Base-by-base conservation (phyloP, 1,139 yeast genomes). In the Magnusiomyces ingens region DNA sequence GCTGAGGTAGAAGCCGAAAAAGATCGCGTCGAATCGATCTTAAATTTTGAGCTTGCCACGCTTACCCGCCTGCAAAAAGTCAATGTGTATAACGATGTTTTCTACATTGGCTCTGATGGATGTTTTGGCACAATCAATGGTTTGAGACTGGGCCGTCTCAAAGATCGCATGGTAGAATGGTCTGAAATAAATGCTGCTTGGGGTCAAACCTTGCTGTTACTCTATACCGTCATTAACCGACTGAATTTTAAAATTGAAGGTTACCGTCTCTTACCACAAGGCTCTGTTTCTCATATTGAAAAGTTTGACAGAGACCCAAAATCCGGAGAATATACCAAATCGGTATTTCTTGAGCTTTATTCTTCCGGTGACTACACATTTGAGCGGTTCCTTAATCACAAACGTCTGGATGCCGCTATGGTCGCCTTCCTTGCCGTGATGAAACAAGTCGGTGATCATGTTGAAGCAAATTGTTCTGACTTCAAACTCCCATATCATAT, bases 121-220 rank as follows among this genome's bases (percentile, higher is more conserved):
- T 80, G 80, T 49, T 88, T 85, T 70, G 97, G 95, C 0, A 85
- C 94, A 0, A 91, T 93, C 29, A 91, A 91, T 67, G 95, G 93
- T 0, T 75, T 88, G 47, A 71, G 96, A 54, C 67, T 93, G 13
- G 99, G 98, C 0, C 71, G 81, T 22, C 65, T 80, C 48, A 78
- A 78, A 47, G 77, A 75, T 1, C 71, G 75, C 56, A 77, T 46
- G 48, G 54, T 91, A 0, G 86, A 94, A 2, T 90, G 96, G 95
- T 81, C 88, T 51, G 99, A 93, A 62, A 82, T 90, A 44, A 93
- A 91, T 65, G 94, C 95, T 1, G 98, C 96, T 0, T 72, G 93
- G 67, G 99, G 99, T 0, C 96, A 91, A 62, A 73, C 91, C 1
- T 78, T 88, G 2, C 68, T 90, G 18, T 69, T 91, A 21, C 67